Percentiles rank a stretch among this genome's conserved stretches.
These are phyloP conservation scores for Balansia obtecta DNA, from an alignment of 2,329 filamentous ascomycete genomes.

Conservation along the genomic window DNA sequence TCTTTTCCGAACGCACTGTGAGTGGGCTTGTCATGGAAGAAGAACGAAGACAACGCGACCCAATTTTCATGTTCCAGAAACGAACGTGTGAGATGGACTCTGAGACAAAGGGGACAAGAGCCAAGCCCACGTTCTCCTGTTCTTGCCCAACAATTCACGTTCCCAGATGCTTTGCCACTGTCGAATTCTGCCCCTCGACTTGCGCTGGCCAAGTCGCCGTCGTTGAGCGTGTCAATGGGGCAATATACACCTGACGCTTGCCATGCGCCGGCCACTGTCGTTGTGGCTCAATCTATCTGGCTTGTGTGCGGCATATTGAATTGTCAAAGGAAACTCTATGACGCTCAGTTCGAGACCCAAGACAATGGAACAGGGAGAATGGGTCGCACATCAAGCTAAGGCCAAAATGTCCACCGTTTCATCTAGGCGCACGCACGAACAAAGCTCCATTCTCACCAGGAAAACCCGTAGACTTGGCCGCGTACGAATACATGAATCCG, in stretches of 20 bases:
- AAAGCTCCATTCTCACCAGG: not conserved
- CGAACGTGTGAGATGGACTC: not conserved
- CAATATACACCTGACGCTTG: not conserved
- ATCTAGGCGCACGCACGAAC: not conserved
- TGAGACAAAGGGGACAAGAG: not conserved
- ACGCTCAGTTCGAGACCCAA: conserved; percentile 89
- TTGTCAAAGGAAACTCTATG: conserved; percentile 96
- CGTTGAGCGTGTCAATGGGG: not conserved
- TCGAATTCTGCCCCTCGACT: conserved; percentile 2
- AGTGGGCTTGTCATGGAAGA: not conserved
- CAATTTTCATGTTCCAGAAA: conserved; percentile 1
- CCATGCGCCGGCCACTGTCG: conserved; percentile 48
- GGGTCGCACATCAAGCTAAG: conserved; percentile 88
- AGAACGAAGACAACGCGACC: not conserved
- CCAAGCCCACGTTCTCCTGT: not conserved
- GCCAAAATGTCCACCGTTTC: not conserved
- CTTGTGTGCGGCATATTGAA: conserved; percentile 70
- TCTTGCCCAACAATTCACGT: not conserved
- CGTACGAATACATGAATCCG: conserved; percentile 78
- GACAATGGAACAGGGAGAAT: conserved; percentile 87
- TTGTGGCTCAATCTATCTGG: conserved; percentile 64
- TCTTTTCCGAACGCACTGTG: conserved; percentile 3
- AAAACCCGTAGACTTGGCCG: conserved; percentile 72
- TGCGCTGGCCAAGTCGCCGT: not conserved
- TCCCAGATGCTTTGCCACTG: not conserved